A percentile compares a stretch with the other conserved stretches of the same genome.
These are phyloP conservation scores for Chloroidium sp. DNA, from an alignment of 163 green algal species.

Conservation along the genomic window DNA sequence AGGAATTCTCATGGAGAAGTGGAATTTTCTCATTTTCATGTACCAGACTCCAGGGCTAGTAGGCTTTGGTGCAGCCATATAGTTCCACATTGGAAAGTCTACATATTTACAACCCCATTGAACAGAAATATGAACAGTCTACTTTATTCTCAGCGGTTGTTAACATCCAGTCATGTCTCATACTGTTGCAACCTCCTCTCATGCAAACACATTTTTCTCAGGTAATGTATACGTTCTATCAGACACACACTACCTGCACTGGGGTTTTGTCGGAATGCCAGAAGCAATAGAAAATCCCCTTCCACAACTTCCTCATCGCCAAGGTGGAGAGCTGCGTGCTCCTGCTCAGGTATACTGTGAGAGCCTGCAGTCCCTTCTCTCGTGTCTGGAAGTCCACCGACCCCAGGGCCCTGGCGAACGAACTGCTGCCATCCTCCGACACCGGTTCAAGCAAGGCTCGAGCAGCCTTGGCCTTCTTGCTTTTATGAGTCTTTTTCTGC, in stretches of 20 bases:
- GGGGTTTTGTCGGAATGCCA: slow-evolving; percentile 77
- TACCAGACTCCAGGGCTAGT: too few relatives aligned
- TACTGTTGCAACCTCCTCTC: too few relatives aligned
- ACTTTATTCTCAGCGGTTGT: too few relatives aligned
- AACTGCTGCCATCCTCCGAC: not conserved
- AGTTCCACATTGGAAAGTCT: too few relatives aligned
- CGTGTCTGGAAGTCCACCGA: slow-evolving; percentile 60
- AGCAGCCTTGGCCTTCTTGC: not conserved
- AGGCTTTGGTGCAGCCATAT: too few relatives aligned
- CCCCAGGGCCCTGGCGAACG: slow-evolving; percentile 43
- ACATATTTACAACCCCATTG: too few relatives aligned
- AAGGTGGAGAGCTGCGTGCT: slow-evolving; percentile 31
- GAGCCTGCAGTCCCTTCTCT: slow-evolving; percentile 60
- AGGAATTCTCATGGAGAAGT: too few relatives aligned
- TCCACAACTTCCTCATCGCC: slow-evolving; percentile 79
- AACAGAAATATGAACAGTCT: too few relatives aligned
- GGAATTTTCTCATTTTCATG: too few relatives aligned
- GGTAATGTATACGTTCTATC: not conserved
- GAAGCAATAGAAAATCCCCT: slow-evolving; percentile 83
- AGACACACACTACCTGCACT: not conserved
- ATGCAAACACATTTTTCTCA: too few relatives aligned
- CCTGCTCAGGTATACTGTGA: slow-evolving; percentile 49
- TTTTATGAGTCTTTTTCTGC: not conserved
- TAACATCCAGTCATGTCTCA: too few relatives aligned
- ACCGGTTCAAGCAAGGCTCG: not conserved